phyloP scores from a whole-genome alignment of 108 stramenopile species.

The Schizochytrium sp. region DNA sequence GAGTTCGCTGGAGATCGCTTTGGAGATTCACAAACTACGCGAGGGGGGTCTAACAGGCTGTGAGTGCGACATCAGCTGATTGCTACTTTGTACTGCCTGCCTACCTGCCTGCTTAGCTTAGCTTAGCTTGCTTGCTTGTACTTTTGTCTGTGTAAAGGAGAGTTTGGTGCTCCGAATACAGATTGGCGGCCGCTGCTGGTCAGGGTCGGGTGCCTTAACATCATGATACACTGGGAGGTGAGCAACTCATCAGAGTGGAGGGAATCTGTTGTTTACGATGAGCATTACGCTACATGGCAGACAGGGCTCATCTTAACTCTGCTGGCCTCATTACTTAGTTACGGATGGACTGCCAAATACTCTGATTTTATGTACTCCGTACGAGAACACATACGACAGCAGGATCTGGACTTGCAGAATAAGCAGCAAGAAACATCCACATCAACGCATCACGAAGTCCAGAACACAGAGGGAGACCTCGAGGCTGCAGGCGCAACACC shows the following conservation, averaged over 20 bases:
- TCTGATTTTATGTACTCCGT: slow-evolving; percentile 19
- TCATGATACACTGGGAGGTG: too few species aligned
- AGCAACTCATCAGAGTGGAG: not conserved
- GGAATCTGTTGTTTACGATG: slow-evolving; percentile 36
- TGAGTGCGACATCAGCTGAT: too few species aligned
- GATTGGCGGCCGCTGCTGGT: too few species aligned
- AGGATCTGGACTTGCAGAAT: not conserved
- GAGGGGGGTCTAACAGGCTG: too few species aligned
- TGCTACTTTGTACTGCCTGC: too few species aligned
- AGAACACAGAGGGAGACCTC: not conserved
- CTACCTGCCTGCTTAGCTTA: too few species aligned
- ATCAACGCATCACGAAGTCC: not conserved
- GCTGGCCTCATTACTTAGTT: slow-evolving; percentile 1
- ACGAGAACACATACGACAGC: not conserved
- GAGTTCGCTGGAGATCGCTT: too few species aligned
- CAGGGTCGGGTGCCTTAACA: too few species aligned
- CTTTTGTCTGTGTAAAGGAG: too few species aligned
- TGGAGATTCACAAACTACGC: too few species aligned
- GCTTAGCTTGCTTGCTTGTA: too few species aligned
- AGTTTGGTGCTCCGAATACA: too few species aligned
- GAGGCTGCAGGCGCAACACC: not conserved
- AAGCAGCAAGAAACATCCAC: not conserved
- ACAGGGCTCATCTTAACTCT: slow-evolving; percentile 14
- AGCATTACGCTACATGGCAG: not conserved
- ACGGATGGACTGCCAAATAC: slow-evolving; percentile 42